phyloP scores from a whole-genome alignment of 192 early-diverging fungal genomes.

The Rhizophagus sp. region DNA sequence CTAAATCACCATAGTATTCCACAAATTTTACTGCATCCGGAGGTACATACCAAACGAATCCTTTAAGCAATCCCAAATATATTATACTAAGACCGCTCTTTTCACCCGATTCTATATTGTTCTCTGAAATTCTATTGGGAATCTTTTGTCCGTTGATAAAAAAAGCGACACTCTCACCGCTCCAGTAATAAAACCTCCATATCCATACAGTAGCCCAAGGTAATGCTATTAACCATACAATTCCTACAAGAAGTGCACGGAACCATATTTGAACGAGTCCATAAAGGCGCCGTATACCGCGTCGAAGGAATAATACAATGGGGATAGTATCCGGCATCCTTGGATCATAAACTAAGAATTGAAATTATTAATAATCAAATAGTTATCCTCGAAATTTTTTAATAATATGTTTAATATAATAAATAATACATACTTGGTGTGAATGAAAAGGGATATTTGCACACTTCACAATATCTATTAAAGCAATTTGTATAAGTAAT shows the following conservation, averaged over 20 bases:
- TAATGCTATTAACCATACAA: constrained; percentile 79
- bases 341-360: constrained; percentile 56
- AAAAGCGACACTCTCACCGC: constrained; percentile 57
- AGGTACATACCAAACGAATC: constrained; percentile 32
- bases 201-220: constrained; percentile 84
- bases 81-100: constrained; percentile 29
- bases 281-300: constrained; percentile 46
- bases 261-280: constrained; percentile 46
- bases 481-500: constrained; percentile 9
- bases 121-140: constrained; percentile 17
- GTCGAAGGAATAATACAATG: constrained; percentile 56
- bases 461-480: constrained; percentile 83
- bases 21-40: constrained; percentile 14
- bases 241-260: constrained; percentile 64
- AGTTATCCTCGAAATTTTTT: neutral
- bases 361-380: neutral
- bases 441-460: constrained; percentile 83
- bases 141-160: constrained; percentile 35
- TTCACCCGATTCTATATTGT: neutral
- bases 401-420: neutral
- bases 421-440: constrained; percentile 64
- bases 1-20: constrained; percentile 22
- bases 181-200: constrained; percentile 85
- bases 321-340: constrained; percentile 75
- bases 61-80: neutral